Evolutionary conservation across 2,329 filamentous ascomycete species (phyloP).

Genomic region (Macrophomina phaseolina): DNA sequence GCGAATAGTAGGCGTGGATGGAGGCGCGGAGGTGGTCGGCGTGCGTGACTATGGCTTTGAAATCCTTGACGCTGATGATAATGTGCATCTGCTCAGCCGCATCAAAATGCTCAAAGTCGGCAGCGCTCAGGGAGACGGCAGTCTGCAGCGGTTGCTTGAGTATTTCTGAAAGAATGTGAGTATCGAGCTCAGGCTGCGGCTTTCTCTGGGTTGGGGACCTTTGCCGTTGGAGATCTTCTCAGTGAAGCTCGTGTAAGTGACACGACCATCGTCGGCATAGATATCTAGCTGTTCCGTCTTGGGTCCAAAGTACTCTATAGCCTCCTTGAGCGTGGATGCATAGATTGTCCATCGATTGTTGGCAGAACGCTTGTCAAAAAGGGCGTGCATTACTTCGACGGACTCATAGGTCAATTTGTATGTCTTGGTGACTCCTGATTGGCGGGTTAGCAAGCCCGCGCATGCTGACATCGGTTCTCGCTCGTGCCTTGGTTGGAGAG

Average conservation of each 20-base stretch:
- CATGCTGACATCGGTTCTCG: not conserved
- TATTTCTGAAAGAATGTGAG: constrained; percentile 59
- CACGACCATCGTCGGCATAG: constrained; percentile 69
- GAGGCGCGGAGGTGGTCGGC: constrained; percentile 72
- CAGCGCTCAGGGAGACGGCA: constrained; percentile 75
- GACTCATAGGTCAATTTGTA: constrained; percentile 78
- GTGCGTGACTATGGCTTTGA: constrained; percentile 78
- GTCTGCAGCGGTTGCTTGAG: constrained; percentile 82
- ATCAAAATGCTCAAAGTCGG: constrained; percentile 77
- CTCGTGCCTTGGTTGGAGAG: constrained; percentile 70
- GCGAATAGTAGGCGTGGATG: constrained; percentile 72
- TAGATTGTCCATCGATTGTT: constrained; percentile 75
- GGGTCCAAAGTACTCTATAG: constrained; percentile 80
- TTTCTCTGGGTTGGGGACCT: constrained; percentile 45
- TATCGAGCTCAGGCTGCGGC: not conserved
- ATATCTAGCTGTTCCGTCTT: constrained; percentile 83
- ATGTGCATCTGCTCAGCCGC: constrained; percentile 79
- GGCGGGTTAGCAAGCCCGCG: not conserved
- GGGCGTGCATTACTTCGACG: constrained; percentile 74
- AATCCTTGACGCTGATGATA: constrained; percentile 82
- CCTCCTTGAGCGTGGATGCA: constrained; percentile 71
- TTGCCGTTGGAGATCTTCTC: constrained; percentile 76
- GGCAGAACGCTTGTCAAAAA: constrained; percentile 71
- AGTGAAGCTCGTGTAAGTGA: constrained; percentile 81
- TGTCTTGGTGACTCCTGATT: constrained; percentile 71